phyloP scores from a whole-genome alignment of 2,329 filamentous ascomycete species.

The Fonsecaea nubica region DNA sequence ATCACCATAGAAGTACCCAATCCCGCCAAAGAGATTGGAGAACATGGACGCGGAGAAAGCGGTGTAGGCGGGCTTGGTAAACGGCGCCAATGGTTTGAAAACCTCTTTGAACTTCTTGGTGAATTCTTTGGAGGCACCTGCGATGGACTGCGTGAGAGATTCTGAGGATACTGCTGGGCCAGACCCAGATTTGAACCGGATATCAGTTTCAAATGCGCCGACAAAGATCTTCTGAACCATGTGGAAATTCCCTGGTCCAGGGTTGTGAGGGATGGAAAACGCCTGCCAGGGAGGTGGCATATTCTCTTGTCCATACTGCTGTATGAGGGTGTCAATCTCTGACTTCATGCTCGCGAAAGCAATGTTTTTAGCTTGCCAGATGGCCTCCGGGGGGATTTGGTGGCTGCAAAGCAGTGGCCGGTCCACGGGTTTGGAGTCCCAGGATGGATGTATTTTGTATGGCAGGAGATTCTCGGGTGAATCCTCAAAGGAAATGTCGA shows the following conservation, averaged over 20 bases:
- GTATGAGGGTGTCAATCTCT: conserved; percentile 65
- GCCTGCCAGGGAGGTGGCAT: conserved; percentile 83
- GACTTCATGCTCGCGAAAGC: conserved; percentile 69
- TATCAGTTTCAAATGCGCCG: conserved; percentile 88
- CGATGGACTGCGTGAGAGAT: conserved; percentile 73
- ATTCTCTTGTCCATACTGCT: conserved; percentile 67
- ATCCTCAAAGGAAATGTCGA: conserved; percentile 76
- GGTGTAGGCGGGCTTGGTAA: conserved; percentile 73
- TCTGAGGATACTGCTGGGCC: conserved; percentile 63
- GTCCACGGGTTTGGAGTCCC: conserved; percentile 73
- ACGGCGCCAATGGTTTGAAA: conserved; percentile 77
- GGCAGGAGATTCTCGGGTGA: conserved; percentile 68
- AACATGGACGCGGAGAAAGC: conserved; percentile 88
- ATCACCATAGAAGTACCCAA: conserved; percentile 93
- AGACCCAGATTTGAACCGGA: conserved; percentile 84
- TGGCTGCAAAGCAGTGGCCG: conserved; percentile 77
- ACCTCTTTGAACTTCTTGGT: conserved; percentile 74
- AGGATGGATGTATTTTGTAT: conserved; percentile 68
- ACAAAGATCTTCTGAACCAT: conserved; percentile 90
- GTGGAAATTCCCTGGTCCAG: conserved; percentile 78
- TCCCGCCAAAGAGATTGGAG: conserved; percentile 90
- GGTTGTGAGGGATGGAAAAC: conserved; percentile 76
- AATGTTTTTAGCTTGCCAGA: conserved; percentile 84
- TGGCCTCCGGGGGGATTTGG: conserved; percentile 67
- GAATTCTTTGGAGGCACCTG: conserved; percentile 71